Evolutionary conservation across 2,329 filamentous ascomycete species (phyloP).

Genomic region (Sporothrix protearum): DNA sequence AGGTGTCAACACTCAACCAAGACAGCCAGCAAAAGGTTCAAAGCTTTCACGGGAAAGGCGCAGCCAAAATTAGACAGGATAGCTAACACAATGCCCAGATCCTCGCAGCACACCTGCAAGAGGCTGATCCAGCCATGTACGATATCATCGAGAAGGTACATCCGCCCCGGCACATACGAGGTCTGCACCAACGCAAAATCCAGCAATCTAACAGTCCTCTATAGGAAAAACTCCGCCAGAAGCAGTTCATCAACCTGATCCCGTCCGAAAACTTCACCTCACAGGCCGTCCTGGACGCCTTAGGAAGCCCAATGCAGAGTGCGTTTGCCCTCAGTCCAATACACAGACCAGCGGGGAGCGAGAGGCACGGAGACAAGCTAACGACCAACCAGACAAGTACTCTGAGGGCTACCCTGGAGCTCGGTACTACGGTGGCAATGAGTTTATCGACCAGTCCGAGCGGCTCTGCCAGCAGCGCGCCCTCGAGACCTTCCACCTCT

Average conservation of each 20-base stretch:
- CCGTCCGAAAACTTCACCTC: conserved; percentile 96
- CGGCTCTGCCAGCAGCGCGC: conserved; percentile 85
- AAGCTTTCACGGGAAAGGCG: background rate
- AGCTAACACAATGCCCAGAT: conserved; percentile 51
- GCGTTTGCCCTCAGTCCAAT: conserved; percentile 35
- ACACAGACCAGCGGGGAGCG: background rate
- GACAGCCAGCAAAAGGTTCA: conserved; percentile 60
- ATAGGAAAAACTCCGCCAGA: conserved; percentile 95
- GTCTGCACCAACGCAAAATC: too few relatives aligned
- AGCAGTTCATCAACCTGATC: conserved; percentile 97
- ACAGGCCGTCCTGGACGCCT: conserved; percentile 83
- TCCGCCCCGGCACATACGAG: too few relatives aligned
- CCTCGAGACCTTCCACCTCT: conserved; percentile 78
- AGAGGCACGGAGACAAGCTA: background rate
- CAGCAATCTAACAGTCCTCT: background rate
- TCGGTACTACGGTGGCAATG: conserved; percentile 93
- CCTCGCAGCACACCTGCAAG: conserved; percentile 71
- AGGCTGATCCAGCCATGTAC: conserved; percentile 82
- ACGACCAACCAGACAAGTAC: conserved; percentile 70
- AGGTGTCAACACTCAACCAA: conserved; percentile 46
- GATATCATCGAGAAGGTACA: conserved; percentile 85
- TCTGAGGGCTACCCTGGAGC: conserved; percentile 97
- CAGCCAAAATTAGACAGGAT: background rate
- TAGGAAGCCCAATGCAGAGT: conserved; percentile 96
- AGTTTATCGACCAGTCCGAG: conserved; percentile 91